These are phyloP conservation scores for Phanerochaete carnosa DNA, from an alignment of 768 basidiomycete genomes.

Conservation along the genomic window DNA sequence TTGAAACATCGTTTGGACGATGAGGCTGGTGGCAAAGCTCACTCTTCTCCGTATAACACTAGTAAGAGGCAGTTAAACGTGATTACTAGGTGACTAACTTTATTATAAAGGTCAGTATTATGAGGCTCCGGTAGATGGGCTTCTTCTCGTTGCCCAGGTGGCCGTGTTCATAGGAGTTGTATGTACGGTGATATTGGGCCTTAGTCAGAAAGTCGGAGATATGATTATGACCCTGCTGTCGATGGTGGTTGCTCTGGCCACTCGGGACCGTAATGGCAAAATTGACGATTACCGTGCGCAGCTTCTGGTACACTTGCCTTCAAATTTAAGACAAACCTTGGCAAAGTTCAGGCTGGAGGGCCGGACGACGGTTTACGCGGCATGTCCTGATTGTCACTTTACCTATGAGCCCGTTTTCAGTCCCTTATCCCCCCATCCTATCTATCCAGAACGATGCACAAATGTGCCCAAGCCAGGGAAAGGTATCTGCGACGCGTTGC, in stretches of 20 bases:
- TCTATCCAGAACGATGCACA: conserved; percentile 11
- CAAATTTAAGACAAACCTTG: conserved; percentile 3
- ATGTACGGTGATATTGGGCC: conserved; percentile 17
- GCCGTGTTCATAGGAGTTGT: conserved; percentile 19
- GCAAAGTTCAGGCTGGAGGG: conserved; percentile 12
- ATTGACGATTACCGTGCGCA: not conserved
- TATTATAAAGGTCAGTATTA: conserved; percentile 11
- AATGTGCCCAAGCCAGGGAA: conserved; percentile 3
- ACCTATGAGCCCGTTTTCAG: conserved; percentile 3
- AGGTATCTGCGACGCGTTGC: not conserved
- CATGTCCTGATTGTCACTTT: conserved; percentile 15
- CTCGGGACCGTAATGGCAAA: not conserved
- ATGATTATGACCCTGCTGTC: conserved; percentile 19
- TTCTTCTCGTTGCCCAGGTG: conserved; percentile 14
- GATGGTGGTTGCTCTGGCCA: conserved; percentile 12
- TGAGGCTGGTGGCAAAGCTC: no score
- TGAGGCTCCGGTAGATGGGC: not conserved
- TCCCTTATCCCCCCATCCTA: not conserved
- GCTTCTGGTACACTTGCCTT: not conserved
- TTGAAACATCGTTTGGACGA: no score
- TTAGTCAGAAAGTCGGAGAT: conserved; percentile 10
- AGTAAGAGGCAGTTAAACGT: no score
- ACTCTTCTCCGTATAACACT: no score
- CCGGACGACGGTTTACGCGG: conserved; percentile 14
- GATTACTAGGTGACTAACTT: no score